A percentile compares a stretch with the other conserved stretches of the same genome.
Evolutionary conservation across 179 eudicot genomes (phyloP).

Genomic region (Spinacia oleracea): DNA sequence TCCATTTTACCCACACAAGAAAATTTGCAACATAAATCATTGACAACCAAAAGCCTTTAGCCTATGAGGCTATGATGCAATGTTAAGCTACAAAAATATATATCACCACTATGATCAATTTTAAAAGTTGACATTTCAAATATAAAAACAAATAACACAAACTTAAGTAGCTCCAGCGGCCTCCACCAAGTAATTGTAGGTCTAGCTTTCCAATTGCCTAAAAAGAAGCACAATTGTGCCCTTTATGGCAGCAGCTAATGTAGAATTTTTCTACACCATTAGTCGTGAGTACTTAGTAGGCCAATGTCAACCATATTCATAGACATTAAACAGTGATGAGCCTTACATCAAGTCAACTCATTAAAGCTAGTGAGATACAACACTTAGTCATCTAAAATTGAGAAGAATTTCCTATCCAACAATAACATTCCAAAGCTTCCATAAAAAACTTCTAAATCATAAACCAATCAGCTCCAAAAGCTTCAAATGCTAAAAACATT

Average conservation of each 20-base stretch:
- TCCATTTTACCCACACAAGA: background rate
- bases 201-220: background rate
- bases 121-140: background rate
- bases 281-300: background rate
- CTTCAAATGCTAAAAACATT: background rate
- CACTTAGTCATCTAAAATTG: background rate
- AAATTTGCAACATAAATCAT: background rate
- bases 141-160: background rate
- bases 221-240: background rate
- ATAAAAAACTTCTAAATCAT: background rate
- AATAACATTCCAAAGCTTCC: background rate
- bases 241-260: background rate
- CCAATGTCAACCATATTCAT: background rate
- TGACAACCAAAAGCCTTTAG: background rate
- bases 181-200: background rate
- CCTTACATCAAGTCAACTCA: background rate
- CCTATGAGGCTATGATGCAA: background rate
- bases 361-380: background rate
- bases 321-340: background rate
- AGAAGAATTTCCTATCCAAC: background rate
- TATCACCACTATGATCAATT: background rate
- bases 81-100: background rate
- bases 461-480: background rate
- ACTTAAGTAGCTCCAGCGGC: background rate
- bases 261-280: background rate